Percentiles rank a stretch among this genome's conserved stretches.
Conservation (phyloP, 768 basidiomycete genomes). For the Plicaturopsis crispa region DNA sequence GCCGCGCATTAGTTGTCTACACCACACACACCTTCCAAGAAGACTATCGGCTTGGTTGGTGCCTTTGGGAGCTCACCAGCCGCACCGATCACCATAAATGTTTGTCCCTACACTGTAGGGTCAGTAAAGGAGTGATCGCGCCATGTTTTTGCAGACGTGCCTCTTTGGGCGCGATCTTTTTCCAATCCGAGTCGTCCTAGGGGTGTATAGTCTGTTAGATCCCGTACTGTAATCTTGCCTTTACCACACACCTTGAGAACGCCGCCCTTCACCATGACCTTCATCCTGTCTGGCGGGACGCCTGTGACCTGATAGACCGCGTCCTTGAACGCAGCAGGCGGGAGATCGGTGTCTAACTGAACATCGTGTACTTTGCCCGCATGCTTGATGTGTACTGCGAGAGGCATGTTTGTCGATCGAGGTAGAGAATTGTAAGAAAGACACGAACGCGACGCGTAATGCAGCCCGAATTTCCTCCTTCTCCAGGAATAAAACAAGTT, state of each 20-base stretch:
- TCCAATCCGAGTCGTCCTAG: constrained; percentile 84
- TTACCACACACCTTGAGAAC: constrained; percentile 77
- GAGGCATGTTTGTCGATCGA: constrained; percentile 40
- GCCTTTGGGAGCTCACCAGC: constrained; percentile 89
- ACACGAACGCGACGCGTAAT: too few species aligned
- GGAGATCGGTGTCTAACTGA: constrained; percentile 62
- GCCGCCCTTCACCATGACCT: constrained; percentile 93
- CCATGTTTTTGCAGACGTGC: constrained; percentile 32
- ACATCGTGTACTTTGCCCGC: constrained; percentile 73
- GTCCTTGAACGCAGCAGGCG: constrained; percentile 74
- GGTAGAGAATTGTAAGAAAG: too few species aligned
- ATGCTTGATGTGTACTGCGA: constrained; percentile 85
- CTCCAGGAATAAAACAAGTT: too few species aligned
- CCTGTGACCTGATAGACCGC: constrained; percentile 76
- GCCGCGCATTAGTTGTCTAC: neutral
- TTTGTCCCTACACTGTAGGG: constrained; percentile 65
- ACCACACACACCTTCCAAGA: constrained; percentile 65
- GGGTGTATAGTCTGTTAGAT: neutral
- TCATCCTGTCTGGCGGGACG: constrained; percentile 88
- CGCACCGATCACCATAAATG: constrained; percentile 89
- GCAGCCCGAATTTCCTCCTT: too few species aligned
- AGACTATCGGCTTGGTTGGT: constrained; percentile 69
- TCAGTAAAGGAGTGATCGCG: constrained; percentile 4
- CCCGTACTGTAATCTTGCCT: constrained; percentile 4
- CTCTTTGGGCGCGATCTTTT: constrained; percentile 75